A percentile compares a stretch with the other conserved stretches of the same genome.
Conservation (phyloP, 495 filamentous ascomycete genomes). For the Hapsidospora chrysogenum region DNA sequence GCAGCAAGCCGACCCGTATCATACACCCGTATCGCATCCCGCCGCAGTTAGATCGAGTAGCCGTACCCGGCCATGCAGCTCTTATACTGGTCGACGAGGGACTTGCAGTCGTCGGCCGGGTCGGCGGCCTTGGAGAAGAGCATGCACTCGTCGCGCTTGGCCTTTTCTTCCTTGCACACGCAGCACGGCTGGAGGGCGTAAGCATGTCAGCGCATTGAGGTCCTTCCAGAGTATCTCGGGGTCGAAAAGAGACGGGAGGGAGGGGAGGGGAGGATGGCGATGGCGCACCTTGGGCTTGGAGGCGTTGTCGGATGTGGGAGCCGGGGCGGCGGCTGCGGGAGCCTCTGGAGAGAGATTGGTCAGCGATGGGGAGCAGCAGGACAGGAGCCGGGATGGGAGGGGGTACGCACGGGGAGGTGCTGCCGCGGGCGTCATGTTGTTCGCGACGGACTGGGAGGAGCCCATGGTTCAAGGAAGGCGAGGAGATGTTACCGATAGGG, state of each 20-base stretch:
- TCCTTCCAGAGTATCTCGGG: neutral
- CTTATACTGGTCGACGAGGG: slow-evolving; percentile 71
- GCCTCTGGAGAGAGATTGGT: too few relatives aligned
- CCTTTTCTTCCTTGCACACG: slow-evolving; percentile 92
- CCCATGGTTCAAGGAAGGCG: too few relatives aligned
- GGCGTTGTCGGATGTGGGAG: slow-evolving; percentile 10
- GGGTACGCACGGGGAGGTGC: too few relatives aligned
- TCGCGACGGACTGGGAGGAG: too few relatives aligned
- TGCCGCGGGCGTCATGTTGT: too few relatives aligned
- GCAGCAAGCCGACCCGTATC: too few relatives aligned
- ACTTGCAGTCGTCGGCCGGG: slow-evolving; percentile 62
- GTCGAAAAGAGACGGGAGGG: neutral
- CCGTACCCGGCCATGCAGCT: slow-evolving; percentile 88
- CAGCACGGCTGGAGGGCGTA: slow-evolving; percentile 77
- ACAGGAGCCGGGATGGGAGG: too few relatives aligned
- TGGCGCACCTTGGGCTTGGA: slow-evolving; percentile 32
- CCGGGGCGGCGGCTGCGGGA: neutral
- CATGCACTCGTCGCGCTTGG: slow-evolving; percentile 92
- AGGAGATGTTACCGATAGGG: too few relatives aligned
- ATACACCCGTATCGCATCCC: too few relatives aligned
- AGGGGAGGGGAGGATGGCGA: neutral
- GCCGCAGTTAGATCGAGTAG: slow-evolving; percentile 54
- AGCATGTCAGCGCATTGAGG: too few relatives aligned
- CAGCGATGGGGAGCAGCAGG: too few relatives aligned
- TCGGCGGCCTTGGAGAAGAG: slow-evolving; percentile 73